These are phyloP conservation scores for Podila horticola DNA, from an alignment of 192 early-diverging fungal species.

Conservation along the genomic window DNA sequence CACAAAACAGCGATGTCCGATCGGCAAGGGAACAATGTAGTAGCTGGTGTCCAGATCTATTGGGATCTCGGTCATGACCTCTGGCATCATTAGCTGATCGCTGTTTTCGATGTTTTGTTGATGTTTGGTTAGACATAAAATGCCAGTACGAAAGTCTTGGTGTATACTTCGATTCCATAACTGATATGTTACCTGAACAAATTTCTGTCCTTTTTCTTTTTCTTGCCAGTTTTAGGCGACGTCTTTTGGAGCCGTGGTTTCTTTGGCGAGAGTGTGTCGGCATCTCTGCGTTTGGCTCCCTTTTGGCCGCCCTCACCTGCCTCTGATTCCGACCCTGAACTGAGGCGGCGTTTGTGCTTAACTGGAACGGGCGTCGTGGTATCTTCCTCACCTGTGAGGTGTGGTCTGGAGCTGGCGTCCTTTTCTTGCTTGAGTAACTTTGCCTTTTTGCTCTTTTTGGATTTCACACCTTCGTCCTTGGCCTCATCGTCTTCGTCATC, in stretches of 20 bases:
- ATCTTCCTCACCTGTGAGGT: constrained; percentile 1
- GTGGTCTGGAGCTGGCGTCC: background rate
- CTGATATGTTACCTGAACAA: constrained; percentile 46
- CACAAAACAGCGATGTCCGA: constrained; percentile 66
- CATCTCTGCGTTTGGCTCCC: constrained; percentile 15
- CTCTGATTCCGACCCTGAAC: constrained; percentile 34
- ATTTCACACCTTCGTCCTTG: constrained; percentile 1
- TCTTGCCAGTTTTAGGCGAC: constrained; percentile 28
- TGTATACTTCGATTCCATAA: background rate
- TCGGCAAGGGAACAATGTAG: constrained; percentile 62
- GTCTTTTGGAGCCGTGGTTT: constrained; percentile 32
- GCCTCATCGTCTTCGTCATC: constrained; percentile 25
- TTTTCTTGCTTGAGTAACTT: constrained; percentile 1
- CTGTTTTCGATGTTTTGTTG: constrained; percentile 20
- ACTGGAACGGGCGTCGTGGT: background rate
- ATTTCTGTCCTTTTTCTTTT: constrained; percentile 45
- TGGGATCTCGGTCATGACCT: constrained; percentile 60
- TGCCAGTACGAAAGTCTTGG: background rate
- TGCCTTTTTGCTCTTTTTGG: constrained; percentile 17
- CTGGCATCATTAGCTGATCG: constrained; percentile 68
- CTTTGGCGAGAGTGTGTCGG: constrained; percentile 27
- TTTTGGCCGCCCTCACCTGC: constrained; percentile 11
- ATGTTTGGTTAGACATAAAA: background rate
- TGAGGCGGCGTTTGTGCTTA: constrained; percentile 37
- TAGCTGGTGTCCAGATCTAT: constrained; percentile 59